Evolutionary conservation across 331 rosid species (phyloP).

Genomic region (Quercus phellos): DNA sequence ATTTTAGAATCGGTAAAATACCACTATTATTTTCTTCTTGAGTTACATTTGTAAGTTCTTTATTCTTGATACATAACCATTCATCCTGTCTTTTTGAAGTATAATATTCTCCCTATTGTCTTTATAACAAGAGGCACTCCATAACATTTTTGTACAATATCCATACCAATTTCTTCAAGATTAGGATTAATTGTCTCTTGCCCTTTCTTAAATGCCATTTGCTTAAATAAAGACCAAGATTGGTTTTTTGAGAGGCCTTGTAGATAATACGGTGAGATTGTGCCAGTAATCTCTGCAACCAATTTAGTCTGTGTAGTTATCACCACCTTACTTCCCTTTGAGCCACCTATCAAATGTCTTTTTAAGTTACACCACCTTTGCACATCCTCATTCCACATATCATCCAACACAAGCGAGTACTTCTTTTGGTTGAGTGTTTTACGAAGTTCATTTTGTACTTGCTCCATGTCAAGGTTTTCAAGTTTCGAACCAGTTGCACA

Average conservation of each 20-base stretch:
- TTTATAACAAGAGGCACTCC: constrained; percentile 41
- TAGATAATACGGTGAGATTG: no score
- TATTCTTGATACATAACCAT: constrained; percentile 21
- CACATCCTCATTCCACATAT: no score
- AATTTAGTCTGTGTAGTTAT: no score
- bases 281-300: no score
- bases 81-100: constrained; percentile 6
- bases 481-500: accelerated
- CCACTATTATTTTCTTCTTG: background rate
- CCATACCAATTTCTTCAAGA: constrained; percentile 4
- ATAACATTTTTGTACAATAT: background rate
- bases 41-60: constrained; percentile 17
- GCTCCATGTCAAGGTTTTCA: accelerated
- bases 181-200: no score
- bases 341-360: no score
- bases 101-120: constrained; percentile 28
- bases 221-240: background rate
- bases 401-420: no score
- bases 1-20: background rate
- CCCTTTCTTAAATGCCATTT: no score
- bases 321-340: no score
- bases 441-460: no score
- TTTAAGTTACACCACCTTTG: accelerated
- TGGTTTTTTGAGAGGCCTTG: accelerated
- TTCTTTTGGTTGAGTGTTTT: no score